A percentile compares a stretch with the other conserved stretches of the same genome.
Conservation (phyloP, 2,329 filamentous ascomycete genomes). For the Calonectria pteridis region DNA sequence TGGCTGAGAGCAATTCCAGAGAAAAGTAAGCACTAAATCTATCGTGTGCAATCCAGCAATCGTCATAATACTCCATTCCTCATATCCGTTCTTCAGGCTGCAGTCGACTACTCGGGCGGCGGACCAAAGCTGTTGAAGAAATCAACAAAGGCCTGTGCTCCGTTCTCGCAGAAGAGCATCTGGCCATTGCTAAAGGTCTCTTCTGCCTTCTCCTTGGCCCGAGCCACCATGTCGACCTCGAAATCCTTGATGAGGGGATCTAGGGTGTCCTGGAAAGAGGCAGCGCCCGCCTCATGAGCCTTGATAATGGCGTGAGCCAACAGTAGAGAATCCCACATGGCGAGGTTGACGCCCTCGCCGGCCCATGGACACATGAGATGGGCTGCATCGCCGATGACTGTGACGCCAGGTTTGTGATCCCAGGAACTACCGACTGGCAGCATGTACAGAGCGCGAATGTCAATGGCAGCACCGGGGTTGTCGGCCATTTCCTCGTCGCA, state of each 20-base stretch:
- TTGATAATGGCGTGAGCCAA: constrained; percentile 51
- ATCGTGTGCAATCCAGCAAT: not conserved
- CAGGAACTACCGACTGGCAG: constrained; percentile 60
- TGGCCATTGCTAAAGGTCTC: constrained; percentile 13
- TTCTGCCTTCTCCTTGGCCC: constrained; percentile 12
- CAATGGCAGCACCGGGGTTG: constrained; percentile 30
- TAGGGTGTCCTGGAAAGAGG: not conserved
- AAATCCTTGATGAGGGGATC: constrained; percentile 8
- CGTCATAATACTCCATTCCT: not conserved
- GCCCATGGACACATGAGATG: constrained; percentile 65
- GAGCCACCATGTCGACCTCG: constrained; percentile 1
- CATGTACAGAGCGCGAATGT: constrained; percentile 46
- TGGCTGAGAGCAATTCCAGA: not conserved
- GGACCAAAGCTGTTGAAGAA: constrained; percentile 4
- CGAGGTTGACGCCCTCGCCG: constrained; percentile 67
- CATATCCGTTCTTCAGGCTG: not conserved
- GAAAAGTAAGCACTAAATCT: not conserved
- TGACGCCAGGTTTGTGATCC: constrained; percentile 55
- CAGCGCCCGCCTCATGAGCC: not conserved
- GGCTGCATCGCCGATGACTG: constrained; percentile 67
- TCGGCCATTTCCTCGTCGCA: constrained; percentile 42
- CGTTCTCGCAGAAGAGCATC: constrained; percentile 18
- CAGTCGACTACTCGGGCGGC: not conserved
- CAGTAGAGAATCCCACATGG: constrained; percentile 63
- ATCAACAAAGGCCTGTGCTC: constrained; percentile 4